Evolutionary conservation across 2,329 filamentous ascomycete species (phyloP).

Genomic region (Diaporthe aspalathi): DNA sequence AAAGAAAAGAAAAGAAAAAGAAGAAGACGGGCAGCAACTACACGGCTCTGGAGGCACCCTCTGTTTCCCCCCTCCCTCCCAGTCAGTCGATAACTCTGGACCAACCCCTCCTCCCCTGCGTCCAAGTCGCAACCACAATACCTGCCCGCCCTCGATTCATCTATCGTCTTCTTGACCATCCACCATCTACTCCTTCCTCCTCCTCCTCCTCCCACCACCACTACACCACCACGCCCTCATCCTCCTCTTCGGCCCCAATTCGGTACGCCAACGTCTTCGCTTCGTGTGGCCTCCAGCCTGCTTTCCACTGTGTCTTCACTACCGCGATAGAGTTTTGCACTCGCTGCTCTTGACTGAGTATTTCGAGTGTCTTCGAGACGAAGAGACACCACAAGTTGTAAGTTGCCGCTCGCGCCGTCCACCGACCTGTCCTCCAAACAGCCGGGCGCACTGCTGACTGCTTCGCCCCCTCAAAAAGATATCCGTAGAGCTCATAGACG

Average conservation of each 20-base stretch:
- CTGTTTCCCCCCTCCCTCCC: background rate
- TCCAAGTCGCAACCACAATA: conserved; percentile 25
- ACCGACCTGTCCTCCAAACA: background rate
- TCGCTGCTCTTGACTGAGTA: conserved; percentile 41
- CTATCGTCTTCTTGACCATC: conserved; percentile 11
- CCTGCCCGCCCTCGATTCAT: background rate
- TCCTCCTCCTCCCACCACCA: background rate
- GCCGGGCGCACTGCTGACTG: conserved; percentile 13
- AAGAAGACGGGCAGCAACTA: conserved; percentile 17
- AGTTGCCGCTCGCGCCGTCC: background rate
- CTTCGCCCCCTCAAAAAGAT: background rate
- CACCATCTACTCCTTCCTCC: background rate
- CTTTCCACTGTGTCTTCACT: conserved; percentile 12
- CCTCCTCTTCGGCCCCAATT: conserved; percentile 17
- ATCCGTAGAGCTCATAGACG: conserved; percentile 47
- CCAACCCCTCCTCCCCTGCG: conserved; percentile 1
- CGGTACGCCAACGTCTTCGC: conserved; percentile 26
- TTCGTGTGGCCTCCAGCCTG: conserved; percentile 27
- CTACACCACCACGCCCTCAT: background rate
- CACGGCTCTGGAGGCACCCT: background rate
- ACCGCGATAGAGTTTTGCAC: conserved; percentile 28
- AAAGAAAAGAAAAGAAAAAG: background rate
- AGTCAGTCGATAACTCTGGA: conserved; percentile 32
- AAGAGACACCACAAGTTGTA: conserved; percentile 31
- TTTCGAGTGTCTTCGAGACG: conserved; percentile 37